Evolutionary conservation across 2,329 filamentous ascomycete species (phyloP), one percentile per base, ranked within the genome.

Genomic region (Chlorencoelia australis): DNA sequence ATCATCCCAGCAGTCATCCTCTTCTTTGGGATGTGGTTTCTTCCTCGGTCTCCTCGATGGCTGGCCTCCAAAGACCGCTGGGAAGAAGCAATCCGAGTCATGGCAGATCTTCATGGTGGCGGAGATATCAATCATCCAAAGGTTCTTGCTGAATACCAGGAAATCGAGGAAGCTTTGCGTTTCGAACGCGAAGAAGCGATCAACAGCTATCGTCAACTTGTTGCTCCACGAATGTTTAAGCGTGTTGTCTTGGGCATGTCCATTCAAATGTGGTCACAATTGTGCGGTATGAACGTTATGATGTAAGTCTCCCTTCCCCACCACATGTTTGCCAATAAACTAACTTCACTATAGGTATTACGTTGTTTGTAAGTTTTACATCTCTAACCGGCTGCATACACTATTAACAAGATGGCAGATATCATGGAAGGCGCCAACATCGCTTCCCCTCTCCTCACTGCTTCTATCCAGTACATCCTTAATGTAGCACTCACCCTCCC

Each of bases 41-140:
- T 79, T 46, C 74, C 72, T 1, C 71, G 71, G 46, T 79, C 67
- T 33, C 82, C 82, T 0, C 69, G 81, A 35, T 85, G 80, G 91
- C 76, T 98, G 5, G 69, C 96, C 27, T 87, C 94, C 56, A 94
- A 94, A 55, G 91, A 96, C 51, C 83, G 94, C 52, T 88, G 96
- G 53, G 91, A 96, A 58, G 91, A 98, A 57, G 91, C 88, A 32
- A n/a, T 75, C 27, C 50, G 64, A 15, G 69, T 73, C 27, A 65
- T 82, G 13, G 75, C 73, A 0, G 52, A 62, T 15, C 61, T 82
- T 1, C 77, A 81, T 46, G 75, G 69, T 4, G 55, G 59, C 1
- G 75, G 75, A 3, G 65, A 79, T 39, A 41, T 62, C 3, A 66
- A 69, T 36, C 64, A 78, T 41, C 67, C 73, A 9, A 70, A 70